Percentiles rank a stretch among this genome's conserved stretches.
These are phyloP conservation scores for Ophiostoma novo-ulmi DNA, from an alignment of 2,329 filamentous ascomycete genomes.

Conservation along the genomic window DNA sequence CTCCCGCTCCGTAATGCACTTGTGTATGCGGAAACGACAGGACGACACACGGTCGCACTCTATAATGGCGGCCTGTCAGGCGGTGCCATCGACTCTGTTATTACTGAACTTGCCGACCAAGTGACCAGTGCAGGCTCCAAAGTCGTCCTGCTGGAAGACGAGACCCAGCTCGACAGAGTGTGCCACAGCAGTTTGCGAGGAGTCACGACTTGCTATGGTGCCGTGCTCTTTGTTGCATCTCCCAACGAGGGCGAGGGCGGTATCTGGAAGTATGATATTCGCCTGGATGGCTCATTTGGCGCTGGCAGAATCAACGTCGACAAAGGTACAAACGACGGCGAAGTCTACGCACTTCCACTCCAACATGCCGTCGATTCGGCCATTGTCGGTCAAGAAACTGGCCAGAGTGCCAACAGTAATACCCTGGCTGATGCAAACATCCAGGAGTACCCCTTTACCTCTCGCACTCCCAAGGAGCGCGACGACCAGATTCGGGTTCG, in stretches of 20 bases:
- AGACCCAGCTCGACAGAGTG: constrained; percentile 35
- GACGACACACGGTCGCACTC: constrained; percentile 67
- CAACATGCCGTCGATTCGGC: constrained; percentile 72
- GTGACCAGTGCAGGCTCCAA: constrained; percentile 52
- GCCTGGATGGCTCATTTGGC: constrained; percentile 68
- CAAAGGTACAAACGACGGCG: constrained; percentile 62
- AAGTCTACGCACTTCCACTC: constrained; percentile 70
- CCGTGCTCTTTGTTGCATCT: constrained; percentile 67
- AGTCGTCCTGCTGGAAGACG: constrained; percentile 29
- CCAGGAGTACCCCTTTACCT: constrained; percentile 72
- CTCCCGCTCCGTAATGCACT: constrained; percentile 62
- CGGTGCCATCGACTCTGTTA: constrained; percentile 67
- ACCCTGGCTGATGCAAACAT: constrained; percentile 27
- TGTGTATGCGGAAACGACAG: constrained; percentile 45
- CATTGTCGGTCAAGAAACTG: constrained; percentile 50
- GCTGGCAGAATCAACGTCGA: constrained; percentile 59
- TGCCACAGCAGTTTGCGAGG: constrained; percentile 59
- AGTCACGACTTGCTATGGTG: constrained; percentile 66
- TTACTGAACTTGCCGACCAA: constrained; percentile 56
- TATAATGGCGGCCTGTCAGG: constrained; percentile 67
- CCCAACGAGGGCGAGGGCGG: constrained; percentile 62
- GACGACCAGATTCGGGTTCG: constrained; percentile 58
- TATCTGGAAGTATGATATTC: constrained; percentile 81
- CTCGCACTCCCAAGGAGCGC: constrained; percentile 61
- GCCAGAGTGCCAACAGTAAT: constrained; percentile 36